Conservation (phyloP, 2,329 filamentous ascomycete species). For the Cercospora berteroae region DNA sequence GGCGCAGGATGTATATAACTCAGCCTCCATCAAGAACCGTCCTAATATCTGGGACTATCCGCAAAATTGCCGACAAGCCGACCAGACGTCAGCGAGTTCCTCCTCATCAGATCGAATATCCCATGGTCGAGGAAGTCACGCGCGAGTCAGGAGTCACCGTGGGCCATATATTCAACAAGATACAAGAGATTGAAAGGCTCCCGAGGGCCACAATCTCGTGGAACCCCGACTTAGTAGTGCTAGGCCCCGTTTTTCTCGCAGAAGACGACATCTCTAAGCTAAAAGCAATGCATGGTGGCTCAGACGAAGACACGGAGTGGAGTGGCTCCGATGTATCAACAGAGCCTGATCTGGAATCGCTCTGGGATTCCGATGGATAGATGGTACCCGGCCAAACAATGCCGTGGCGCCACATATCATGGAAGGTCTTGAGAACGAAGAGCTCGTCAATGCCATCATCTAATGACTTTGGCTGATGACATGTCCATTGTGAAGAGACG, state of each 20-base stretch:
- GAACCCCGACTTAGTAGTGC: not conserved
- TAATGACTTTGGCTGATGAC: not conserved
- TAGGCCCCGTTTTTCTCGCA: not conserved
- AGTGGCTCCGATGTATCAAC: not conserved
- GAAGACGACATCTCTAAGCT: not conserved
- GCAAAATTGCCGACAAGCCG: not conserved
- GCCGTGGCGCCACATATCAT: not conserved
- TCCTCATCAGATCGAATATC: not conserved
- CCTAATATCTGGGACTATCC: not conserved
- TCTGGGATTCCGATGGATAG: not conserved
- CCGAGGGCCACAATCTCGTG: not conserved
- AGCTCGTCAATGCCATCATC: not conserved
- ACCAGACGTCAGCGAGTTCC: not conserved
- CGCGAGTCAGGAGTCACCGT: not conserved
- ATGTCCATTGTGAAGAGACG: not conserved
- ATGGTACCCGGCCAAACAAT: not conserved
- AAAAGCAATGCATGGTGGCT: not conserved
- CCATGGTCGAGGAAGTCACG: not conserved
- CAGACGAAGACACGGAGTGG: not conserved
- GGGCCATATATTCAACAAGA: not conserved
- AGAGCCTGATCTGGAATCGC: not conserved
- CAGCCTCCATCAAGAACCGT: not conserved
- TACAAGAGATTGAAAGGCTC: not conserved
- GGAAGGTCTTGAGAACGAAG: not conserved
- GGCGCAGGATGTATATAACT: not conserved